Base-by-base conservation (phyloP, 768 basidiomycete genomes). In the Suillus decipiens region DNA sequence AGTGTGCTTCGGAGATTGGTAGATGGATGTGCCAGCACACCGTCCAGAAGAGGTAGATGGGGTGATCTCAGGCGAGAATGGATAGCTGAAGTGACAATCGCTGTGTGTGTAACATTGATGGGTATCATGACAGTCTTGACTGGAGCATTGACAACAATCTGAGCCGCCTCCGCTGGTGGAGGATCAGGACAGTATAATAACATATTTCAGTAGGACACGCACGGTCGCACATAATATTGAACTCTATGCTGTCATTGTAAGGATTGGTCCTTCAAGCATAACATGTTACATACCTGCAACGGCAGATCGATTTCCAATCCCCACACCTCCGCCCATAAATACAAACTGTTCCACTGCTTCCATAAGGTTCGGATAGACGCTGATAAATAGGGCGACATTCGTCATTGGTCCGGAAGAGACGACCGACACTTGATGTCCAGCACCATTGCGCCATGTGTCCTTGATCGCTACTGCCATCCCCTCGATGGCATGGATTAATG, bases 241-340 rank as follows among this genome's bases (percentile, higher is more conserved):
- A 95, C 72, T 93, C 93, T 86, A 67, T 31, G 24, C 4, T 53
- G 11, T 56, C 17, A 61, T 42, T 7, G 45, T 43, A 8, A 22
- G 24, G 57, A 61, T 24, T 55, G 17, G 22, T 59, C n/a, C 39
- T 37, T 19, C 12, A 22, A 24, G 50, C 50, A 4, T 24, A 17
- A 31, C 4, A 14, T 50, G 50, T 31, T 31, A 64, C 76, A 51
- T 62, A 86, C 87, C 86, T 69, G 92, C 92, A 12, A 86, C 88
- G 15, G 93, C 79, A 9, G 90, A 88, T 37, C 89, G 80, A 70
- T 95, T 96, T 0, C 94, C 93, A 28, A 92, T 71, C 10, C 93
- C 93, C 34, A 93, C 87, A 2, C 87, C 93, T n/a, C 94, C 94
- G 12, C 94, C 94, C 94, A 96, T 96, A 69, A 93, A 82, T 15